These are phyloP conservation scores for Aspergillus ellipticus DNA, from an alignment of 495 filamentous ascomycete species.

Conservation along the genomic window DNA sequence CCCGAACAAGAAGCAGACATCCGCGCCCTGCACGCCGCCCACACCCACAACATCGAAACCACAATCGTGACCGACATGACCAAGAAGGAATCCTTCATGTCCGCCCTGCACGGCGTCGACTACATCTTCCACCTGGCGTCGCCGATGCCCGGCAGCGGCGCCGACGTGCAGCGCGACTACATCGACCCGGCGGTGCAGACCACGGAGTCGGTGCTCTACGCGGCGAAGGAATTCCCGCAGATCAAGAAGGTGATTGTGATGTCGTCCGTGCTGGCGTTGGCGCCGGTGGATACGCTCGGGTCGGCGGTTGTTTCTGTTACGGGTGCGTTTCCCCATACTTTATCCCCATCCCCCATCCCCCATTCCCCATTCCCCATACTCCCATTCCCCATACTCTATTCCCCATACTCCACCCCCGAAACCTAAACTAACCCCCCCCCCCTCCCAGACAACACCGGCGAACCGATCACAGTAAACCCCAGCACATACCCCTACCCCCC, in stretches of 20 bases:
- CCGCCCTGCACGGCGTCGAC: slow-evolving; percentile 42
- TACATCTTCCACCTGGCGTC: slow-evolving; percentile 53
- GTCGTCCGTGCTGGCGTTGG: slow-evolving; percentile 34
- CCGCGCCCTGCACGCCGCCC: slow-evolving; percentile 10
- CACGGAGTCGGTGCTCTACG: slow-evolving; percentile 34
- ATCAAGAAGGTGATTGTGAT: slow-evolving; percentile 43
- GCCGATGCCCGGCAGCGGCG: slow-evolving; percentile 26
- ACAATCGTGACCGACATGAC: slow-evolving; percentile 46
- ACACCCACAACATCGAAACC: slow-evolving; percentile 26
- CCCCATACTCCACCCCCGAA: no score
- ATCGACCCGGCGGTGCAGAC: slow-evolving; percentile 35
- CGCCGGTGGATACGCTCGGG: slow-evolving; percentile 10
- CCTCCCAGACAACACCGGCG: slow-evolving; percentile 7
- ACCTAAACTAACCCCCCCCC: no score
- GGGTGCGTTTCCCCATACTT: no score
- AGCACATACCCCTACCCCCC: neutral
- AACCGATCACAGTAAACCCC: slow-evolving; percentile 7
- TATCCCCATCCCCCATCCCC: no score
- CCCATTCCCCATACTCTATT: no score
- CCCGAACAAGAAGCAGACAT: slow-evolving; percentile 20
- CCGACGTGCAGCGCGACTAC: slow-evolving; percentile 11
- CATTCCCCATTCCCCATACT: no score
- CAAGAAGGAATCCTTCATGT: slow-evolving; percentile 38
- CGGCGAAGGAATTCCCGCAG: slow-evolving; percentile 26
- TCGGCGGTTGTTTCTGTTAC: no score